Percentiles rank a stretch among this genome's conserved stretches.
Evolutionary conservation across 1,284 basidiomycete genomes (phyloP).

Genomic region (Naganishia cerealis): DNA sequence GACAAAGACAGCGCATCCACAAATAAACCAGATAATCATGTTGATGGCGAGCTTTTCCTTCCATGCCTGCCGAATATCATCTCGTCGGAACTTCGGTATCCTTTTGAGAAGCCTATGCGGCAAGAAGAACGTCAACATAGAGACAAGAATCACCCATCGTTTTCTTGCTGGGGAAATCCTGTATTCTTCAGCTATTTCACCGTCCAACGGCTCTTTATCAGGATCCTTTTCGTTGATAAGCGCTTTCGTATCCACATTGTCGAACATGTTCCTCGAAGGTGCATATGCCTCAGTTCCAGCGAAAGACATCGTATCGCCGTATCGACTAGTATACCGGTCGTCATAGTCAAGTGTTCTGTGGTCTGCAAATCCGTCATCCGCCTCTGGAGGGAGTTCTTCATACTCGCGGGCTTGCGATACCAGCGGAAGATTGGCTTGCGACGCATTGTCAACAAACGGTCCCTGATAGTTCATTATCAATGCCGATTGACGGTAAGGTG

Average conservation of each 20-base stretch:
- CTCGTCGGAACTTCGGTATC: slow-evolving; percentile 85
- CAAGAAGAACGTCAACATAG: slow-evolving; percentile 89
- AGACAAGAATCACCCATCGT: slow-evolving; percentile 83
- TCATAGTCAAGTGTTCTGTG: slow-evolving; percentile 71
- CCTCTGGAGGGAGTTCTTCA: slow-evolving; percentile 58
- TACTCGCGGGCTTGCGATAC: slow-evolving; percentile 71
- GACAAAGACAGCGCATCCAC: slow-evolving; percentile 82
- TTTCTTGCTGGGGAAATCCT: slow-evolving; percentile 75
- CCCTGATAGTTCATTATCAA: slow-evolving; percentile 58
- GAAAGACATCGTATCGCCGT: slow-evolving; percentile 71
- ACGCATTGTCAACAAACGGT: slow-evolving; percentile 41
- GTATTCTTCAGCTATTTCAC: slow-evolving; percentile 82
- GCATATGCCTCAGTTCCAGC: slow-evolving; percentile 87
- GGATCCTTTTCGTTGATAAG: slow-evolving; percentile 68
- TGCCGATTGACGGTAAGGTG: slow-evolving; percentile 69
- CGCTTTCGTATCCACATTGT: slow-evolving; percentile 65
- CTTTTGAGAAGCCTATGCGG: slow-evolving; percentile 71
- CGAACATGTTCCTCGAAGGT: slow-evolving; percentile 92
- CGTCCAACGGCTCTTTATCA: slow-evolving; percentile 74
- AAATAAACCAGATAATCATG: slow-evolving; percentile 92
- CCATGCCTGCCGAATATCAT: slow-evolving; percentile 94
- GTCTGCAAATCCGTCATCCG: slow-evolving; percentile 67
- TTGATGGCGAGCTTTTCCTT: slow-evolving; percentile 95
- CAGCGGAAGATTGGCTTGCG: slow-evolving; percentile 61
- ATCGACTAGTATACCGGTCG: slow-evolving; percentile 67